Evolutionary conservation across 129 eudicot species (phyloP).

Genomic region (Artemisia argyi): DNA sequence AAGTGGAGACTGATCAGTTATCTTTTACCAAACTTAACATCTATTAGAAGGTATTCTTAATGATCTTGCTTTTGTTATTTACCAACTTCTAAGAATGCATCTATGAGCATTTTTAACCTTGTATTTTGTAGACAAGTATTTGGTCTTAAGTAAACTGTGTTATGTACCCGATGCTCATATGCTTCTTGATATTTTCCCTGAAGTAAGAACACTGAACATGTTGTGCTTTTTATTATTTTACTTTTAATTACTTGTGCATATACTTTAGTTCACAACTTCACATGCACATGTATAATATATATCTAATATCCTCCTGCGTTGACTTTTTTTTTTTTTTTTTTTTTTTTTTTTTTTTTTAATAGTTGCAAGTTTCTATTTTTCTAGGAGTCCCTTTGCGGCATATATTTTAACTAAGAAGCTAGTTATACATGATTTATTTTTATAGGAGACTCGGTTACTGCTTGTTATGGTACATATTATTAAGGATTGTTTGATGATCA

Average conservation of each 20-base stretch:
- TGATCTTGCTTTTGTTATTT: conserved; percentile 10
- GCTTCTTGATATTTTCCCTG: conserved; percentile 17
- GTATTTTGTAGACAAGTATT: conserved; percentile 13
- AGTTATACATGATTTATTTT: not conserved
- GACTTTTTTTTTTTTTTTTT: no score
- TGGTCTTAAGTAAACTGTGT: conserved; percentile 7
- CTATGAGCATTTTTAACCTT: not conserved
- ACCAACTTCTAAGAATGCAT: not conserved
- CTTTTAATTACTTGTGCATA: not conserved
- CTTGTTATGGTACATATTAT: not conserved
- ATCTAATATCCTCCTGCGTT: no score
- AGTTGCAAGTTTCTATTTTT: no score
- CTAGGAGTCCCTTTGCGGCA: no score
- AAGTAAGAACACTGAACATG: not conserved
- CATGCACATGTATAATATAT: no score
- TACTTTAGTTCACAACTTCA: not conserved
- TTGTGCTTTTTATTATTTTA: not conserved
- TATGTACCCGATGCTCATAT: not conserved
- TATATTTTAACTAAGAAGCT: no score
- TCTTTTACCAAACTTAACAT: not conserved
- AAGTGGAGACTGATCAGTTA: conserved; percentile 60
- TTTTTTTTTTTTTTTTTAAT: no score
- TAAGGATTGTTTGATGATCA: not conserved
- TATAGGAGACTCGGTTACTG: not conserved
- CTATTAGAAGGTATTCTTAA: not conserved